These are phyloP conservation scores for Afroboletus lepidellus DNA, from an alignment of 1,284 basidiomycete species.

Conservation along the genomic window DNA sequence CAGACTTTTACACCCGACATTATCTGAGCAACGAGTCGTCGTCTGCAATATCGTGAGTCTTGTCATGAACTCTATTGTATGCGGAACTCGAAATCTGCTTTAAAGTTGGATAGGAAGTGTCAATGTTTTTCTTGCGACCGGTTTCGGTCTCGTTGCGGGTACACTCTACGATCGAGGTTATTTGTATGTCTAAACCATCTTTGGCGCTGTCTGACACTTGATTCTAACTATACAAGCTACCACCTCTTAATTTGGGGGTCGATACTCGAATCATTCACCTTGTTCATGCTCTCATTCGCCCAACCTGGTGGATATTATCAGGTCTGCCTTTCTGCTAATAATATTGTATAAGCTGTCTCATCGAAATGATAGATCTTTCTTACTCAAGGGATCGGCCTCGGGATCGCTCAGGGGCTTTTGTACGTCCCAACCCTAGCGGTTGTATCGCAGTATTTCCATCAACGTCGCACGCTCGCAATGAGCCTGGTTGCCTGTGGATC, in stretches of 20 bases:
- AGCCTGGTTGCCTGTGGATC: slow-evolving; percentile 36
- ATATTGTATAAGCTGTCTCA: background rate
- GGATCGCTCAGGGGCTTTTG: slow-evolving; percentile 32
- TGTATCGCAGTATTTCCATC: slow-evolving; percentile 36
- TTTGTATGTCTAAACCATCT: slow-evolving; percentile 25
- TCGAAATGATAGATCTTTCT: slow-evolving; percentile 31
- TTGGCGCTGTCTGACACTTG: background rate
- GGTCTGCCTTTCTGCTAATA: slow-evolving; percentile 7
- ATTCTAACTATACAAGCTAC: slow-evolving; percentile 22
- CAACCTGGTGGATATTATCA: slow-evolving; percentile 28
- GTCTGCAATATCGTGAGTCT: slow-evolving; percentile 32
- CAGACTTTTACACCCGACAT: slow-evolving; percentile 30
- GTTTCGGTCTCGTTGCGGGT: slow-evolving; percentile 18
- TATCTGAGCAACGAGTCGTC: slow-evolving; percentile 32
- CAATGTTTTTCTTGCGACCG: slow-evolving; percentile 20
- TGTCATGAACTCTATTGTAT: background rate
- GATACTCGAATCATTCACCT: slow-evolving; percentile 22
- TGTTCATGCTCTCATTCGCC: slow-evolving; percentile 33
- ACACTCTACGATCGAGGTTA: slow-evolving; percentile 30
- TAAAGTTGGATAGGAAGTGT: slow-evolving; percentile 33
- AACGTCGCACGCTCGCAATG: slow-evolving; percentile 36
- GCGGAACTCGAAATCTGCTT: background rate
- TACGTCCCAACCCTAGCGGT: slow-evolving; percentile 34
- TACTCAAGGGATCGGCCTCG: slow-evolving; percentile 34
- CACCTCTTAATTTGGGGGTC: slow-evolving; percentile 29